phyloP scores from a whole-genome alignment of 257 asterid genomes.

The Solanum megistacrolobum region DNA sequence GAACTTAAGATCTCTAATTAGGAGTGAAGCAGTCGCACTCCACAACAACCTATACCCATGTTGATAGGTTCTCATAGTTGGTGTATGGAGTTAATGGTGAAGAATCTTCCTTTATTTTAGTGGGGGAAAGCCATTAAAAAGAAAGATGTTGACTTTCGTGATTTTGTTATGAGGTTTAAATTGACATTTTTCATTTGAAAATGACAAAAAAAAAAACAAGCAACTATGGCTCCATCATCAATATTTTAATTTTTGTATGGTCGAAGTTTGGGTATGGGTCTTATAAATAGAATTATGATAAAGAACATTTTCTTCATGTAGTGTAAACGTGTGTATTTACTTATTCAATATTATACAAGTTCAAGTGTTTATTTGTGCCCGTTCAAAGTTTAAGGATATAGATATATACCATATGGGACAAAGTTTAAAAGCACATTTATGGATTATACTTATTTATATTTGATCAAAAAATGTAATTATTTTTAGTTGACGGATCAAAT shows the following conservation, averaged over 20 bases:
- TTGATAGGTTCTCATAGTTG: not conserved
- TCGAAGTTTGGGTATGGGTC: not conserved
- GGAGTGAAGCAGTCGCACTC: fast-evolving
- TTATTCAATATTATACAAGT: too few relatives aligned
- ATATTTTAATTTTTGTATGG: not conserved
- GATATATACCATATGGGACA: too few relatives aligned
- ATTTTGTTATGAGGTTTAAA: not conserved
- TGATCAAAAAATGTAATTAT: not conserved
- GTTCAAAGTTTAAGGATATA: fast-evolving
- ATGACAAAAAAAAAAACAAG: not conserved
- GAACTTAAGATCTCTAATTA: fast-evolving
- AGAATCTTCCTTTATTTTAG: not conserved
- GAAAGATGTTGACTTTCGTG: not conserved
- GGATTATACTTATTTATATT: not conserved
- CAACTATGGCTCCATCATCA: not conserved
- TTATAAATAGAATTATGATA: not conserved
- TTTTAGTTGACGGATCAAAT: too few relatives aligned
- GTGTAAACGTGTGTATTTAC: too few relatives aligned
- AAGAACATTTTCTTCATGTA: not conserved
- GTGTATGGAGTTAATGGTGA: not conserved
- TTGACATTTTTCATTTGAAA: not conserved
- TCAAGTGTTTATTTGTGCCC: fast-evolving
- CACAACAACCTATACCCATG: not conserved
- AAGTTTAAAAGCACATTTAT: too few relatives aligned
- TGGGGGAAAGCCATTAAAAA: not conserved